Evolutionary conservation across 2,329 filamentous ascomycete species (phyloP), one percentile per base, ranked within the genome.

Genomic region (Ophiostoma piceae): DNA sequence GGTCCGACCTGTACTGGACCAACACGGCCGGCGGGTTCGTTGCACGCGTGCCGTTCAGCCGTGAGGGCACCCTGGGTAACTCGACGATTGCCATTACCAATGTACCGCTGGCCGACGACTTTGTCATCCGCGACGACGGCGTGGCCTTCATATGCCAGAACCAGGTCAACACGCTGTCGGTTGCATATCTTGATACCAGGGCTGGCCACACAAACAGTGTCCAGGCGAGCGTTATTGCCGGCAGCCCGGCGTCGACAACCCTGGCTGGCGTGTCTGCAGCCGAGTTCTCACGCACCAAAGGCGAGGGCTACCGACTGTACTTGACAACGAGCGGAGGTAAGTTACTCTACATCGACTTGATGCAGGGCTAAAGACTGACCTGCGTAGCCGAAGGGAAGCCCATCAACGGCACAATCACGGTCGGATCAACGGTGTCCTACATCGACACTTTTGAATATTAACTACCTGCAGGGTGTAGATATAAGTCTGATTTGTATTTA

Each of bases 201-300:
- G n/a, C 51, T 22, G 51, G 51, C 22, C n/a, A 26, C 9, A n/a
- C n/a, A 22, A 8, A 2, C 51, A 57, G 51, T 57, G 51, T 57
- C n/a, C 16, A 57, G 51, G 51, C n/a, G 12, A 57, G 51, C 51
- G 12, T 26, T 4, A 57, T 57, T 57, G 22, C 51, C 11, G 51
- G 51, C 51, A 26, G 51, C 9, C 16, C 11, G 22, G 26, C 51
- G 51, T 57, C 51, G 8, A 26, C 51, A 5, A 26, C 51, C 8
- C 51, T 57, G n/a, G 51, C 51, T 14, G 51, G 51, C 51, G 51
- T 57, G 51, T 57, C 51, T 57, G 51, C 51, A n/a, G 51, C 51
- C 51, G n/a, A 57, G 22, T 26, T 57, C 51, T 57, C n/a, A 26
- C 51, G n/a, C 51, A 26, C 51, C 51, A 22, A 26, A 11, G 51